phyloP scores from a whole-genome alignment of 192 early-diverging fungal species.

The Entomortierella lignicola region DNA sequence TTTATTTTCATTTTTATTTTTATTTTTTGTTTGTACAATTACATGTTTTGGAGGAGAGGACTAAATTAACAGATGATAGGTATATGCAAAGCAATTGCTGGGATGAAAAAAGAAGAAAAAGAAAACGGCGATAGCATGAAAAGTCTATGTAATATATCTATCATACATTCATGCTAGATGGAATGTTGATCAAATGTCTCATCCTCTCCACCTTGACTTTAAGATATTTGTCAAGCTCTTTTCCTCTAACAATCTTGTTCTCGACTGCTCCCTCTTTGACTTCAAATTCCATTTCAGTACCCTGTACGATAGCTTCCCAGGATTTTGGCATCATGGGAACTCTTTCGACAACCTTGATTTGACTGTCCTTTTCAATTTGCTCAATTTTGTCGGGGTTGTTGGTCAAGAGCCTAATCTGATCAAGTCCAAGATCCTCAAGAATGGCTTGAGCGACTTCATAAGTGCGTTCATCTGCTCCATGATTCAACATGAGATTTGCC shows the following conservation, averaged over 20 bases:
- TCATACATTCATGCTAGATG: constrained; percentile 34
- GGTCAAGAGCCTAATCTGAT: constrained; percentile 85
- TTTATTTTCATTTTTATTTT: too few relatives aligned
- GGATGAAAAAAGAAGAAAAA: neutral
- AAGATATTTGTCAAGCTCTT: constrained; percentile 85
- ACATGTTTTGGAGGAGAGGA: too few relatives aligned
- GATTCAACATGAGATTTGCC: constrained; percentile 91
- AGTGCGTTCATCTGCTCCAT: constrained; percentile 93
- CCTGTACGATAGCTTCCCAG: constrained; percentile 67
- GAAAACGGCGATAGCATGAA: too few relatives aligned
- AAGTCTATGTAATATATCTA: too few relatives aligned
- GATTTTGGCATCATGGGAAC: constrained; percentile 92
- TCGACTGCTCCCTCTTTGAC: constrained; percentile 41
- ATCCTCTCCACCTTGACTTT: constrained; percentile 91
- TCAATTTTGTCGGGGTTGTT: constrained; percentile 97
- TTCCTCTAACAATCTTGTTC: constrained; percentile 48
- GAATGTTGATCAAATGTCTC: constrained; percentile 88
- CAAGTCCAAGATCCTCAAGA: constrained; percentile 81
- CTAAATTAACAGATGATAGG: too few relatives aligned
- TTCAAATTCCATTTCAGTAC: constrained; percentile 30
- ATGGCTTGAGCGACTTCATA: constrained; percentile 93
- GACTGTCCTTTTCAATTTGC: constrained; percentile 73
- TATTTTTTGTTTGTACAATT: too few relatives aligned
- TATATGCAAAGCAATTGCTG: too few relatives aligned
- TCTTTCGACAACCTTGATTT: constrained; percentile 82